A percentile compares a stretch with the other conserved stretches of the same genome.
Evolutionary conservation across 2,329 filamentous ascomycete genomes (phyloP).

Genomic region (Aspergillus sp.): DNA sequence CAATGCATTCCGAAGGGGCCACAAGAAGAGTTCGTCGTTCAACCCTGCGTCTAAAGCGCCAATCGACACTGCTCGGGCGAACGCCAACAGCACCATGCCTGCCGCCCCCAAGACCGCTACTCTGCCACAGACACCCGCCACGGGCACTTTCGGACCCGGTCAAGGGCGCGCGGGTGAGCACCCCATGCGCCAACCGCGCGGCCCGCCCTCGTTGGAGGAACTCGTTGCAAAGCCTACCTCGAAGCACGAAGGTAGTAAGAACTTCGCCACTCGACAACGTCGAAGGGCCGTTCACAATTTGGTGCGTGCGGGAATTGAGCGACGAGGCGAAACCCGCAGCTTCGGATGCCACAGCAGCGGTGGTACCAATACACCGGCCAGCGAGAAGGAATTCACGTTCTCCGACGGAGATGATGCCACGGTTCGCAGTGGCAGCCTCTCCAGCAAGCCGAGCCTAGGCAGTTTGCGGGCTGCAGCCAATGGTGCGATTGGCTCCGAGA

Average conservation of each 20-base stretch:
- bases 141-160: constrained; percentile 86
- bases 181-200: constrained; percentile 86
- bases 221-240: constrained; percentile 84
- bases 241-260: constrained; percentile 93
- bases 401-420: constrained; percentile 74
- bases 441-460: constrained; percentile 70
- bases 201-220: constrained; percentile 88
- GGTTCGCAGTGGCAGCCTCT: constrained; percentile 76
- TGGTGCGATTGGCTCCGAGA: constrained; percentile 84
- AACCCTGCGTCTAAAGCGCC: constrained; percentile 49
- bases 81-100: constrained; percentile 52
- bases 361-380: constrained; percentile 85
- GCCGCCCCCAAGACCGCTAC: constrained; percentile 76
- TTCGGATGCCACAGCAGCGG: constrained; percentile 61
- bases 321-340: constrained; percentile 70
- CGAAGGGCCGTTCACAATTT: constrained; percentile 90
- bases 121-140: constrained; percentile 77
- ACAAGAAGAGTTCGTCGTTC: constrained; percentile 85
- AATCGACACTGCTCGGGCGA: constrained; percentile 51
- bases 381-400: constrained; percentile 71
- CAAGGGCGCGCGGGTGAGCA: constrained; percentile 93
- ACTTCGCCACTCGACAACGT: constrained; percentile 90
- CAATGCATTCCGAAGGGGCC: constrained; percentile 87
- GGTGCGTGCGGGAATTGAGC: constrained; percentile 82
- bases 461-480: constrained; percentile 76